These are phyloP conservation scores for Sarocladium oryzae DNA, from an alignment of 2,329 filamentous ascomycete genomes.

Conservation along the genomic window DNA sequence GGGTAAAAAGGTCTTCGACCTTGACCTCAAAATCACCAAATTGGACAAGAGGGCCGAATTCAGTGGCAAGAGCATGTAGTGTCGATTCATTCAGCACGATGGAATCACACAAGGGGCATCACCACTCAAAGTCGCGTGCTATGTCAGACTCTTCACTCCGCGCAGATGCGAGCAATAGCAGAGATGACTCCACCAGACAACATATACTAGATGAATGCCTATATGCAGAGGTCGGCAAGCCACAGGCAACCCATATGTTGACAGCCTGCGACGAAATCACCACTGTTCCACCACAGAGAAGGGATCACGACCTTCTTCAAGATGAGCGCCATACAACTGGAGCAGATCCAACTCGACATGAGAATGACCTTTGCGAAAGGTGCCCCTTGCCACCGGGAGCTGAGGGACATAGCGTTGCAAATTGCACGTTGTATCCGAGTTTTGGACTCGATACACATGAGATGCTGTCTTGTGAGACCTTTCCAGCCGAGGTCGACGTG, in stretches of 20 bases:
- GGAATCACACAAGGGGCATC: constrained; percentile 7
- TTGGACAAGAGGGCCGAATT: not conserved
- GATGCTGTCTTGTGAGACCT: not conserved
- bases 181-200: not conserved
- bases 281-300: not conserved
- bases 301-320: not conserved
- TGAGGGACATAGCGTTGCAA: not conserved
- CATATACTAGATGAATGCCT: not conserved
- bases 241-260: not conserved
- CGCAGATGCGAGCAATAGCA: not conserved
- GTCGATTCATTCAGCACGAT: not conserved
- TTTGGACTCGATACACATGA: not conserved
- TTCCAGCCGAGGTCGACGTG: not conserved
- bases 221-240: not conserved
- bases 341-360: not conserved
- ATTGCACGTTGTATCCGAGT: not conserved
- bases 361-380: not conserved
- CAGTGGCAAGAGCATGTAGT: not conserved
- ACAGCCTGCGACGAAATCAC: not conserved
- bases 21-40: not conserved
- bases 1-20: not conserved
- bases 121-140: not conserved
- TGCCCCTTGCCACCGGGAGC: not conserved
- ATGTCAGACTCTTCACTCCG: constrained; percentile 12
- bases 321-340: not conserved